These are phyloP conservation scores for Cercospora sp. DNA, from an alignment of 2,329 filamentous ascomycete genomes.

Conservation along the genomic window DNA sequence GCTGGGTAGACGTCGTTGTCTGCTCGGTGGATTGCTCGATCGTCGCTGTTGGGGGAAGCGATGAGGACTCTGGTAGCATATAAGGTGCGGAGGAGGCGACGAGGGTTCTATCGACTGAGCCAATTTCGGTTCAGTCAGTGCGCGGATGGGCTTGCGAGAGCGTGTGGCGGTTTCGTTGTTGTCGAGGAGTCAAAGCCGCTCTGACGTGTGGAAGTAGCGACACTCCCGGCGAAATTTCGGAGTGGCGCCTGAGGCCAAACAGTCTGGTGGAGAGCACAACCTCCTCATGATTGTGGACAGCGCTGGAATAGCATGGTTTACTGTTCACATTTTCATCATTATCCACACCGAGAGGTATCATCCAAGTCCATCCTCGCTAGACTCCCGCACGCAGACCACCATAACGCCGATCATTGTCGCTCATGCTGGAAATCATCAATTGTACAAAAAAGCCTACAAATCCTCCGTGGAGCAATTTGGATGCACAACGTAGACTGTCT, in stretches of 20 bases:
- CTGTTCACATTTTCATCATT: neutral
- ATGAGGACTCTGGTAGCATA: constrained; percentile 65
- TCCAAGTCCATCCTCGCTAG: neutral
- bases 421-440: neutral
- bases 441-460: constrained; percentile 6
- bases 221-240: neutral
- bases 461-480: constrained; percentile 86
- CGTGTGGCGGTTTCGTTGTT: constrained; percentile 16
- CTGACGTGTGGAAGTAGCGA: constrained; percentile 9
- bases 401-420: neutral
- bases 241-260: neutral
- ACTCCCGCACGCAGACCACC: neutral
- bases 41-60: constrained; percentile 51
- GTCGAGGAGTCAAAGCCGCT: neutral
- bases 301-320: neutral
- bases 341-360: neutral
- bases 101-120: constrained; percentile 55
- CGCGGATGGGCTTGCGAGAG: constrained; percentile 10
- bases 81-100: constrained; percentile 50
- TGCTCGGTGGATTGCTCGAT: constrained; percentile 43
- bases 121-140: constrained; percentile 56
- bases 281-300: neutral
- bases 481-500: constrained; percentile 82
- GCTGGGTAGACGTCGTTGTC: constrained; percentile 51
- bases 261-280: neutral